A percentile compares a stretch with the other conserved stretches of the same genome.
phyloP scores from a whole-genome alignment of 192 early-diverging fungal genomes.

The Funneliformis mosseae region DNA sequence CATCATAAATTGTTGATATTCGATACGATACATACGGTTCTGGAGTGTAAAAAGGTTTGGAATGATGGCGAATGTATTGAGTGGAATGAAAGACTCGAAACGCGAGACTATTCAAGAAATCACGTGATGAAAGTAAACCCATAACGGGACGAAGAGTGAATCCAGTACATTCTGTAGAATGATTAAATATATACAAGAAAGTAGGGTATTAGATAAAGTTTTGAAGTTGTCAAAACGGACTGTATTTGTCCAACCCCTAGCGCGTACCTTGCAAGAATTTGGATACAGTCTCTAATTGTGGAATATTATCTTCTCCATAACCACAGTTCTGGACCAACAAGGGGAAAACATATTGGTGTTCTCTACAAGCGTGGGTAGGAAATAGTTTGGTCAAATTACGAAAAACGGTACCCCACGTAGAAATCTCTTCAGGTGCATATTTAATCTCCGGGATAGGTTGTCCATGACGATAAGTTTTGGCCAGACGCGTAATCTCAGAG shows the following conservation, averaged over 20 bases:
- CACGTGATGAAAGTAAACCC: conserved; percentile 88
- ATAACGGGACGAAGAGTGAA: conserved; percentile 94
- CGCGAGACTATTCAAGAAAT: conserved; percentile 95
- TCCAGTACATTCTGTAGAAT: conserved; percentile 80
- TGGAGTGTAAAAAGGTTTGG: conserved; percentile 89
- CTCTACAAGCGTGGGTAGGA: conserved; percentile 87
- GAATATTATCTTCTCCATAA: conserved; percentile 82
- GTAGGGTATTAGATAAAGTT: background rate
- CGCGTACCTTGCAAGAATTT: conserved; percentile 77
- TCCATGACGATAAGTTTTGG: conserved; percentile 74
- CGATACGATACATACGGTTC: conserved; percentile 56
- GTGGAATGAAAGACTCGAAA: conserved; percentile 98
- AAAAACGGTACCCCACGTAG: conserved; percentile 86
- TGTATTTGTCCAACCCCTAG: no score
- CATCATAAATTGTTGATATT: background rate
- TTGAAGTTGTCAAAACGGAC: no score
- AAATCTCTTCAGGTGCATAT: conserved; percentile 78
- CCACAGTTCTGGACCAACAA: conserved; percentile 89
- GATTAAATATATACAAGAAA: background rate
- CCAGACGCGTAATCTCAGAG: conserved; percentile 80
- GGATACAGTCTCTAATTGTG: conserved; percentile 88
- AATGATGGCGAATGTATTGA: conserved; percentile 96
- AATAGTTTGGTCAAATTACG: conserved; percentile 74
- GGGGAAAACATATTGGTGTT: conserved; percentile 89
- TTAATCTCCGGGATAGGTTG: conserved; percentile 77